These are phyloP conservation scores for Marchantia paleacea DNA, from an alignment of 225 moss, liverwort and hornwort species.

Conservation along the genomic window DNA sequence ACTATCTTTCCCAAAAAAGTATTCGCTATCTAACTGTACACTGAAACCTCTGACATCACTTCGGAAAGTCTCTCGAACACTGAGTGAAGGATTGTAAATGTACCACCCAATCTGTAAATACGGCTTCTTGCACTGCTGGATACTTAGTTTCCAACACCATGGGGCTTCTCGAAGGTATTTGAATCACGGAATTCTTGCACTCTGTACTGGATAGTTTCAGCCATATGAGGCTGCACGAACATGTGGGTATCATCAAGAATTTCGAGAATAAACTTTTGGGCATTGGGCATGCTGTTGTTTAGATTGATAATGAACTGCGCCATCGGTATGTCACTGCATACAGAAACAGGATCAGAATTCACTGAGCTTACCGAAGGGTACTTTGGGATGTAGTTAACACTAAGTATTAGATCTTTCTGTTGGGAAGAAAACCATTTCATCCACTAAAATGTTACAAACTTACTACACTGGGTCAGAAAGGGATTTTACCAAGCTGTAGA, in stretches of 20 bases:
- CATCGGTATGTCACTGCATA: constrained; percentile 90
- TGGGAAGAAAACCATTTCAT: not conserved
- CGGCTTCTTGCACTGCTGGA: too few species aligned
- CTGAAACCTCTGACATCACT: too few species aligned
- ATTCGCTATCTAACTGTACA: too few species aligned
- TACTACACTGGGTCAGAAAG: not conserved
- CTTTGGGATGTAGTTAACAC: not conserved
- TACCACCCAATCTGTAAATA: too few species aligned
- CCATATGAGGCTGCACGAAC: constrained; percentile 78
- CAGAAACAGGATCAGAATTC: not conserved
- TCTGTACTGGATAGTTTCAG: constrained; percentile 66
- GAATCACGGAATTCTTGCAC: constrained; percentile 84
- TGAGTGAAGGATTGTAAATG: too few species aligned
- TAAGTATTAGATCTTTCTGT: not conserved
- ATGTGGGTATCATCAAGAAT: constrained; percentile 94
- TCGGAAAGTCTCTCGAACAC: too few species aligned
- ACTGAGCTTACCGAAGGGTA: not conserved
- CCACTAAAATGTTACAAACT: not conserved
- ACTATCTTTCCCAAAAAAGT: too few species aligned
- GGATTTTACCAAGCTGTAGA: not conserved
- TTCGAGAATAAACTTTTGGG: constrained; percentile 88
- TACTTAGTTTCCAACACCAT: constrained; percentile 12
- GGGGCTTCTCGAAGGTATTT: constrained; percentile 81
- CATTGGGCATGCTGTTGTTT: constrained; percentile 77
- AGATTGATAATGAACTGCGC: constrained; percentile 80